These are phyloP conservation scores for Irpex sp. DNA, from an alignment of 1,284 basidiomycete genomes.

Conservation along the genomic window DNA sequence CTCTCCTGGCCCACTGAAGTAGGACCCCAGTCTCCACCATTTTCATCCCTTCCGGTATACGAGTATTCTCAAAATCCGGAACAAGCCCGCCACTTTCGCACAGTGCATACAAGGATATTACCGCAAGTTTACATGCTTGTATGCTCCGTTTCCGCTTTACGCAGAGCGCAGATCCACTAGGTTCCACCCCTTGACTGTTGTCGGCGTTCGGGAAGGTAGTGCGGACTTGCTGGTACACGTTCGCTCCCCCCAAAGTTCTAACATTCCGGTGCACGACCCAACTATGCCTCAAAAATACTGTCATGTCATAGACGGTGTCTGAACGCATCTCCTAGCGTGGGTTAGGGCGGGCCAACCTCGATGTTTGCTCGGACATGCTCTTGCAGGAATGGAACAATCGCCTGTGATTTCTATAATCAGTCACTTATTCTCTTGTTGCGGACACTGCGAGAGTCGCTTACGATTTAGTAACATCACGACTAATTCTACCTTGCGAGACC, in stretches of 20 bases:
- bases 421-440: background rate
- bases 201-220: background rate
- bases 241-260: background rate
- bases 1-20: background rate
- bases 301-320: background rate
- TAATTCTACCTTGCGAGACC: too few species aligned
- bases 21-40: slow-evolving; percentile 6
- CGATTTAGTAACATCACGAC: background rate
- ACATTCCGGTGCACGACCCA: too few species aligned
- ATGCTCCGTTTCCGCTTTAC: background rate
- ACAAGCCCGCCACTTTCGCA: background rate
- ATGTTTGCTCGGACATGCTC: slow-evolving; percentile 5
- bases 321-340: background rate
- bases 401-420: background rate
- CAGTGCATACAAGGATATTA: background rate
- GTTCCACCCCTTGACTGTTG: background rate
- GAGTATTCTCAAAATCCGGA: background rate
- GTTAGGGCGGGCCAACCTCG: slow-evolving; percentile 5
- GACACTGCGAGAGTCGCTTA: background rate
- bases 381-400: background rate
- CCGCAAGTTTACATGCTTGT: background rate
- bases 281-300: too few species aligned
- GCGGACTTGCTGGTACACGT: background rate
- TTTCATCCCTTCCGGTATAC: too few species aligned
- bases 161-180: background rate